phyloP scores from a whole-genome alignment of 306 rosid species.

The Vigna hirtella region DNA sequence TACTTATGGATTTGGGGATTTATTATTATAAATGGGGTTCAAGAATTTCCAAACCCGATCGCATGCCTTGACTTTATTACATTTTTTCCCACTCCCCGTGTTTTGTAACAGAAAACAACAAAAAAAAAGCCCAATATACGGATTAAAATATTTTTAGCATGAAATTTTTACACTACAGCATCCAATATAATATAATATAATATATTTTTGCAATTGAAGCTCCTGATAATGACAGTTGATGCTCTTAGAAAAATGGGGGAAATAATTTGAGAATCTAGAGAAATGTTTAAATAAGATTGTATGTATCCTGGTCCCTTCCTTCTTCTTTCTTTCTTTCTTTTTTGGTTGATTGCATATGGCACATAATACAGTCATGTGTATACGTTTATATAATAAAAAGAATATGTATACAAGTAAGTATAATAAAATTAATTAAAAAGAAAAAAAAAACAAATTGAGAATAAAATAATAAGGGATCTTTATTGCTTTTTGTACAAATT shows the following conservation, averaged over 20 bases:
- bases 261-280: background rate
- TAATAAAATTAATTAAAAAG: background rate
- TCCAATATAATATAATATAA: background rate
- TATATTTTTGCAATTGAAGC: background rate
- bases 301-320: background rate
- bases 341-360: conserved; percentile 2
- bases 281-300: background rate
- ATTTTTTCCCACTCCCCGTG: background rate
- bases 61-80: conserved; percentile 34
- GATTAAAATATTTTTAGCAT: background rate
- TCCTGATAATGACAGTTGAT: background rate
- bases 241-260: background rate
- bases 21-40: background rate
- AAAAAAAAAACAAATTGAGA: background rate
- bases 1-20: background rate
- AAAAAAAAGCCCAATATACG: conserved; percentile 9
- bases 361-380: background rate
- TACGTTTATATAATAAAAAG: background rate
- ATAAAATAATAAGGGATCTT: background rate
- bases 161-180: background rate
- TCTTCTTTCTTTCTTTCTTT: background rate
- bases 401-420: background rate
- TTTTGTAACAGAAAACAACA: conserved; percentile 2
- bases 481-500: background rate
- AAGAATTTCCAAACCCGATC: background rate